Evolutionary conservation across 2,329 filamentous ascomycete species (phyloP).

Genomic region (Monosporascus sp.): DNA sequence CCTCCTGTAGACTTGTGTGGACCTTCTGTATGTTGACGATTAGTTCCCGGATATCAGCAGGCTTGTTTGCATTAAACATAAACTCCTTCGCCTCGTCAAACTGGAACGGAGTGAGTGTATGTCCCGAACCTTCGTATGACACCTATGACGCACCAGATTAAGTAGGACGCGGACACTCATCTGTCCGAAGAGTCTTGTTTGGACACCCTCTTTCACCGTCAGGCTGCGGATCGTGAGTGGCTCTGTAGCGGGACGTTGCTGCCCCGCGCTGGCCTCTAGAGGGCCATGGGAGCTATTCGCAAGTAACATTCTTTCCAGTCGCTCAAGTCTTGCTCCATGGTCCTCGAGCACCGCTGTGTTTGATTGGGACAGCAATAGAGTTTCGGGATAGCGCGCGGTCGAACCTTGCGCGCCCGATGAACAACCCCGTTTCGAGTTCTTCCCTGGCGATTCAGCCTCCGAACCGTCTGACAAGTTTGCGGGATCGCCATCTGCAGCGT

Average conservation of each 20-base stretch:
- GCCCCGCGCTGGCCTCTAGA: conserved; percentile 12
- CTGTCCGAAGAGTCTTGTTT: conserved; percentile 49
- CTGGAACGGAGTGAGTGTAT: conserved; percentile 24
- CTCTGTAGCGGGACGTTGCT: conserved; percentile 28
- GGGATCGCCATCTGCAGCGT: conserved; percentile 44
- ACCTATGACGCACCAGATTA: conserved; percentile 41
- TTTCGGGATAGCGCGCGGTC: conserved; percentile 24
- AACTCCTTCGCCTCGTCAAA: conserved; percentile 51
- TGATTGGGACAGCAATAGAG: conserved; percentile 21
- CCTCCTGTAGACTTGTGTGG: conserved; percentile 42
- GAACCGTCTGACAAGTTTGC: conserved; percentile 45
- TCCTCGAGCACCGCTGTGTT: conserved; percentile 38
- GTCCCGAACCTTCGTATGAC: background rate
- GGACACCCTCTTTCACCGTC: conserved; percentile 42
- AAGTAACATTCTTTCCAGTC: conserved; percentile 46
- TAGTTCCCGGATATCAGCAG: conserved; percentile 36
- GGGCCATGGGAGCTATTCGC: conserved; percentile 33
- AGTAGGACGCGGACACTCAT: conserved; percentile 48
- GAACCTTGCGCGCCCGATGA: conserved; percentile 4
- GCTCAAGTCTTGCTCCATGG: conserved; percentile 44
- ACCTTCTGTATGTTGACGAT: conserved; percentile 42
- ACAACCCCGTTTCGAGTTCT: conserved; percentile 19
- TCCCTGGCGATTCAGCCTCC: conserved; percentile 27
- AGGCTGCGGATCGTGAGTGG: conserved; percentile 44
- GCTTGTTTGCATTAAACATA: conserved; percentile 36